These are phyloP conservation scores for Juglanconis sp. DNA, from an alignment of 2,329 filamentous ascomycete species.

Conservation along the genomic window DNA sequence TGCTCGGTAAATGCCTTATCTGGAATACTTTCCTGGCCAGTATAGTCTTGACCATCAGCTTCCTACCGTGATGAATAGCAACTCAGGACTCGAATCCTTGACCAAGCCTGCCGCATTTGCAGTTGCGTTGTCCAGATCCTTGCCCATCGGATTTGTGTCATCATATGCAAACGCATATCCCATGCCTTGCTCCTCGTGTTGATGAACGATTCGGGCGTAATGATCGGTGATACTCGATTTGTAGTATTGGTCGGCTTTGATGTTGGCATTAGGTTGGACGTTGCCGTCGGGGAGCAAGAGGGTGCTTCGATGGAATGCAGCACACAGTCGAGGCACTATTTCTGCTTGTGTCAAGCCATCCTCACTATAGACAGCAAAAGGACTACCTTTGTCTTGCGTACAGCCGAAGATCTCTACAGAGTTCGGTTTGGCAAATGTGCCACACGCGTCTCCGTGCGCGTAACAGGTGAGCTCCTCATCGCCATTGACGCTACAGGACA, in stretches of 20 bases:
- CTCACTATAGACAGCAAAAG: background rate
- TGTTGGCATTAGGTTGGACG: background rate
- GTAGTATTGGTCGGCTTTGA: constrained; percentile 5
- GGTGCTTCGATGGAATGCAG: constrained; percentile 2
- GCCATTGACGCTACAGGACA: background rate
- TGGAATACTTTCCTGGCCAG: no score
- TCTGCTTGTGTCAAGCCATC: background rate
- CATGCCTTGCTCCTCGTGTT: background rate
- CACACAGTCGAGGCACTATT: constrained; percentile 11
- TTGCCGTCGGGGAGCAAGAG: background rate
- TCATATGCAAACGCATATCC: constrained; percentile 12
- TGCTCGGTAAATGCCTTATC: no score
- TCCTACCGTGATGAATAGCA: background rate
- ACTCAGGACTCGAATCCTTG: background rate
- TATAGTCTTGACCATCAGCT: background rate
- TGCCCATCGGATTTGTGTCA: background rate
- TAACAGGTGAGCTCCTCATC: background rate
- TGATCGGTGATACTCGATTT: background rate
- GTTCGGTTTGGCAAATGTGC: constrained; percentile 2
- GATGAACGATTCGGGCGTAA: constrained; percentile 6
- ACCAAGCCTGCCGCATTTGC: constrained; percentile 10
- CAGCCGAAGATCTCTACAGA: constrained; percentile 11
- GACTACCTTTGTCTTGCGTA: background rate
- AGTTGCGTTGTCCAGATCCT: background rate
- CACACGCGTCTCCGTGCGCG: background rate